Evolutionary conservation across 78 protist genomes (phyloP).

Genomic region (Bodo saltans): DNA sequence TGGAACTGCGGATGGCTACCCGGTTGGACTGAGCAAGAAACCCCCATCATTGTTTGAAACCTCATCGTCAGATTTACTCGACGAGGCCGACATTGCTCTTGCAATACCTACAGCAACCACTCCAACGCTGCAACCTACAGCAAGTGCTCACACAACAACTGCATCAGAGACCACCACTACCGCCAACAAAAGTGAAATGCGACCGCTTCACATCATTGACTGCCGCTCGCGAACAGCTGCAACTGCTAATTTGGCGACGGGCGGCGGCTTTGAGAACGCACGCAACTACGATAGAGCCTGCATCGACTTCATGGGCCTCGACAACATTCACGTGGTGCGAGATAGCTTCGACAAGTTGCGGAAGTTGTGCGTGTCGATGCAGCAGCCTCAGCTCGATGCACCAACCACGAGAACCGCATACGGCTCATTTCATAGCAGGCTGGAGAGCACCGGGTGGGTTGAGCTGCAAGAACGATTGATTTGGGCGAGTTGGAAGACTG

Average conservation of each 20-base stretch:
- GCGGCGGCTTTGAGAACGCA: slow-evolving; percentile 28
- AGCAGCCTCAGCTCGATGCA: not conserved
- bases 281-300: not conserved
- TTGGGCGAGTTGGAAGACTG: not conserved
- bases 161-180: too few species aligned
- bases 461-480: not conserved
- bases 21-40: too few species aligned
- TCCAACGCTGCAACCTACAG: too few species aligned
- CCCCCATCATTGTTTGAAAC: too few species aligned
- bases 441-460: slow-evolving; percentile 21
- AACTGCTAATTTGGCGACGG: slow-evolving; percentile 52
- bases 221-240: slow-evolving; percentile 58
- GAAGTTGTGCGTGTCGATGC: not conserved
- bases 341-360: not conserved
- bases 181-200: slow-evolving; percentile 22
- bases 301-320: slow-evolving; percentile 25
- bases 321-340: slow-evolving; percentile 25
- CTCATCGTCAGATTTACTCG: too few species aligned
- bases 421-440: not conserved
- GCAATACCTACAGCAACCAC: too few species aligned
- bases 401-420: too few species aligned
- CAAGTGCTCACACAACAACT: too few species aligned
- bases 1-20: too few species aligned
- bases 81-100: too few species aligned
- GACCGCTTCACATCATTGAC: slow-evolving; percentile 40